Conservation (phyloP, 441 rosid species). For the Adansonia madagascariensis region DNA sequence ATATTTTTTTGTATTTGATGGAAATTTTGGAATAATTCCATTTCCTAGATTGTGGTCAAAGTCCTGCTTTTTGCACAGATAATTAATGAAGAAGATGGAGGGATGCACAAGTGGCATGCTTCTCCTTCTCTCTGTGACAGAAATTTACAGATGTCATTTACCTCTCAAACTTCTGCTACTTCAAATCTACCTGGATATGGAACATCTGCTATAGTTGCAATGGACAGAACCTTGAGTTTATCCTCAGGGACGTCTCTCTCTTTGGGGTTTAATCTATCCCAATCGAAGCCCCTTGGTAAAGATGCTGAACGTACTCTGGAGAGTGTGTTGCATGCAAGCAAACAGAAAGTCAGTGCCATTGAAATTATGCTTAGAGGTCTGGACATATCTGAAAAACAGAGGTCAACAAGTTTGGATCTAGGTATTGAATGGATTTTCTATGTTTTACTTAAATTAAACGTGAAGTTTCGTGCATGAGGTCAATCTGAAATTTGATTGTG, state of each 20-base stretch:
- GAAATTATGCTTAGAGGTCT: constrained; percentile 99
- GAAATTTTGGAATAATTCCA: constrained; percentile 13
- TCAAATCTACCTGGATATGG: constrained; percentile 80
- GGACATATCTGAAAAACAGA: constrained; percentile 79
- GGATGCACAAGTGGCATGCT: constrained; percentile 91
- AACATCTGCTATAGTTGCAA: constrained; percentile 94
- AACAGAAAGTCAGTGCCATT: constrained; percentile 98
- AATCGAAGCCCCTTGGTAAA: constrained; percentile 69
- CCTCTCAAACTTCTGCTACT: constrained; percentile 59
- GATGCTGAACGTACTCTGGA: constrained; percentile 90
- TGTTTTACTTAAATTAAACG: background rate
- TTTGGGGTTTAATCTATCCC: constrained; percentile 75
- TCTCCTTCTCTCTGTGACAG: constrained; percentile 96
- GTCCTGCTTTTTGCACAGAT: constrained; percentile 51
- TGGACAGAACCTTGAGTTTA: constrained; percentile 84
- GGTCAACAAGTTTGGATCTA: constrained; percentile 96
- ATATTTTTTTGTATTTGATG: constrained; percentile 22
- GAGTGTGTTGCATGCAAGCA: constrained; percentile 94
- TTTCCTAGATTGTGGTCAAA: constrained; percentile 17
- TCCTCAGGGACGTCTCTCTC: constrained; percentile 75
- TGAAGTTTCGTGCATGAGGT: constrained; percentile 21
- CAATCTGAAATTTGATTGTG: constrained; percentile 29
- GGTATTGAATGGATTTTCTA: constrained; percentile 62
- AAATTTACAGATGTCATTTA: constrained; percentile 60
- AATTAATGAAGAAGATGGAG: constrained; percentile 94